These are phyloP conservation scores for Kazachstania psychrophila DNA, from an alignment of 805 yeast genomes.

Conservation along the genomic window DNA sequence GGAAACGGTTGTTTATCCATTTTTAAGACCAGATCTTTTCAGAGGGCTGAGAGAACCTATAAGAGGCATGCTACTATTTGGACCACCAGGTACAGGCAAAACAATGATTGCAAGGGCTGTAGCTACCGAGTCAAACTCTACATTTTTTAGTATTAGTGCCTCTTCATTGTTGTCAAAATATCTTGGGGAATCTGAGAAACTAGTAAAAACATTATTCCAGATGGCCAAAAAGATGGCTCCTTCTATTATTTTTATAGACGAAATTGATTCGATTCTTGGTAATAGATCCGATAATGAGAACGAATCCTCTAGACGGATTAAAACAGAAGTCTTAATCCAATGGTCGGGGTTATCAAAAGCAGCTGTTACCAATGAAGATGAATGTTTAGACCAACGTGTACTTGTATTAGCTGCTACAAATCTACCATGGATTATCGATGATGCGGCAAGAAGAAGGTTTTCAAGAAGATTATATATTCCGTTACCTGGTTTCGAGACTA, in stretches of 20 bases:
- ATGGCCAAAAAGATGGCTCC: constrained; percentile 85
- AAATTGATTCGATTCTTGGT: constrained; percentile 82
- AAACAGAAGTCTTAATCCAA: constrained; percentile 87
- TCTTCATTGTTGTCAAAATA: constrained; percentile 77
- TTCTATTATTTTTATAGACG: constrained; percentile 90
- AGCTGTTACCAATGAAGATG: constrained; percentile 43
- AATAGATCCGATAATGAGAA: constrained; percentile 72
- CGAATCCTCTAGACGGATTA: constrained; percentile 84
- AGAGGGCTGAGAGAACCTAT: constrained; percentile 92
- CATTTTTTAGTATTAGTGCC: constrained; percentile 87
- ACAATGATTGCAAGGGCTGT: constrained; percentile 97
- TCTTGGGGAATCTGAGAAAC: constrained; percentile 84
- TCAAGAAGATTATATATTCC: constrained; percentile 92
- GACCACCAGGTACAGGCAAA: constrained; percentile 98
- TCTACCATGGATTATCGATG: constrained; percentile 95
- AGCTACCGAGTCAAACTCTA: constrained; percentile 90
- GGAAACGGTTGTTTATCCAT: constrained; percentile 95
- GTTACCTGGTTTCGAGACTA: constrained; percentile 78
- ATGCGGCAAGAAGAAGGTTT: constrained; percentile 91
- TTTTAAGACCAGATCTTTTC: constrained; percentile 86
- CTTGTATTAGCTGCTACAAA: constrained; percentile 91
- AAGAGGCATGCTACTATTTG: constrained; percentile 89
- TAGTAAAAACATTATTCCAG: constrained; percentile 80
- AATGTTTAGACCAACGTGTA: constrained; percentile 48
- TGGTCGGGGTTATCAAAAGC: constrained; percentile 93